Conservation (phyloP, 2,329 filamentous ascomycete genomes). For the Neofusicoccum cordaticola region DNA sequence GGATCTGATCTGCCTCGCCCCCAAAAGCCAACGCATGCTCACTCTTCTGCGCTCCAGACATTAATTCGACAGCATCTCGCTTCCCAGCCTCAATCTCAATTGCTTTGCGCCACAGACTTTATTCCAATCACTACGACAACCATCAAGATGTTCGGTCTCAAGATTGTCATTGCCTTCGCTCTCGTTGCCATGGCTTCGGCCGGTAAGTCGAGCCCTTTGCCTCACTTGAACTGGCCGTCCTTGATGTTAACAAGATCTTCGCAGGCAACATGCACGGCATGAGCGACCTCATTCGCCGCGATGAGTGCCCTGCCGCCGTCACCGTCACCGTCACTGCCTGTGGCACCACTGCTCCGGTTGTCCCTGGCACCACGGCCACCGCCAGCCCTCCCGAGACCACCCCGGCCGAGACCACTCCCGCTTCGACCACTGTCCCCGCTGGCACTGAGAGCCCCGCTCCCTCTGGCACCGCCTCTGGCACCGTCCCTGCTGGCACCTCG, state of each 20-base stretch:
- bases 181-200: conserved; percentile 8
- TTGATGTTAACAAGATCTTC: not conserved
- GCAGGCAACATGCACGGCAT: not conserved
- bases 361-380: not conserved
- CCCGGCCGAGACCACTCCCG: not conserved
- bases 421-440: not conserved
- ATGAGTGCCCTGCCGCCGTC: not conserved
- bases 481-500: not conserved
- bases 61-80: not conserved
- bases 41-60: conserved; percentile 1
- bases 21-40: not conserved
- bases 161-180: not conserved
- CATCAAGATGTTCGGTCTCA: conserved; percentile 13
- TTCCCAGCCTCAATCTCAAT: not conserved
- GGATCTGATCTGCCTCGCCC: not conserved
- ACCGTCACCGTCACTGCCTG: conserved; percentile 8
- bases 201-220: not conserved
- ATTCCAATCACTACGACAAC: conserved; percentile 1
- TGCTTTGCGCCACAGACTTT: conserved; percentile 6
- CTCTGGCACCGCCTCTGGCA: not conserved
- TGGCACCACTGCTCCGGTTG: not conserved
- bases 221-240: not conserved
- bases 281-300: conserved; percentile 9
- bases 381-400: not conserved
- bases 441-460: not conserved